Percentiles rank a stretch among this genome's conserved stretches.
Conservation (phyloP, 2,329 filamentous ascomycete genomes). For the Microdochium paspali region DNA sequence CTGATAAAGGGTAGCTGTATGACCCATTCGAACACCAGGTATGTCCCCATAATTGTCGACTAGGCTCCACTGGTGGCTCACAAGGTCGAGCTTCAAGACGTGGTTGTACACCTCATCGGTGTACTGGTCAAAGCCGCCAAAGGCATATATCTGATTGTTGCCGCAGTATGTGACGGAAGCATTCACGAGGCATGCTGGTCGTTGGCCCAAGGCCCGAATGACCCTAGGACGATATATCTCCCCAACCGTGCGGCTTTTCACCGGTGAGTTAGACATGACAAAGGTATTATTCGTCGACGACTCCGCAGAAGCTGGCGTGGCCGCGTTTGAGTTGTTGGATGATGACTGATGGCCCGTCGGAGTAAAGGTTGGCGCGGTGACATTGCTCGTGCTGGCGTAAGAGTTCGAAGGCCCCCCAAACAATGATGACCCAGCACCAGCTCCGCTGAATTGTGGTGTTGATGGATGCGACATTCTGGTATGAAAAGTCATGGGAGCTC, state of each 20-base stretch:
- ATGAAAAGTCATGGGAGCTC: background rate
- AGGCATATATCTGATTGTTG: constrained; percentile 95
- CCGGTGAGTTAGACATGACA: constrained; percentile 81
- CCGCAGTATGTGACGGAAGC: constrained; percentile 98
- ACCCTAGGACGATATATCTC: constrained; percentile 82
- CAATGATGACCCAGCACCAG: constrained; percentile 13
- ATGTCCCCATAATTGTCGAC: constrained; percentile 99
- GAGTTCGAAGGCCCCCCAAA: constrained; percentile 18
- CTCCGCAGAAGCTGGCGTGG: constrained; percentile 34
- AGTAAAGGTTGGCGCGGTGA: constrained; percentile 11
- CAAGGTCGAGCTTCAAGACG: constrained; percentile 79
- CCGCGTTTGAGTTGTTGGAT: constrained; percentile 22
- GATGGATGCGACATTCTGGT: constrained; percentile 8
- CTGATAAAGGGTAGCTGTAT: constrained; percentile 89
- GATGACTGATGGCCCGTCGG: constrained; percentile 15
- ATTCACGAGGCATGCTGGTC: constrained; percentile 92
- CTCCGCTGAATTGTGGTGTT: constrained; percentile 7
- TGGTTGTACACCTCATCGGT: constrained; percentile 99
- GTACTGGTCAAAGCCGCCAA: constrained; percentile 97
- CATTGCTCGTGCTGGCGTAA: constrained; percentile 11
- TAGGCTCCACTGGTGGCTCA: constrained; percentile 84
- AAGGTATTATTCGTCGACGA: constrained; percentile 68
- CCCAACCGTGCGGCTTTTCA: constrained; percentile 52
- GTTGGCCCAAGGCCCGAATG: constrained; percentile 65
- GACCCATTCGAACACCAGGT: constrained; percentile 95